Conservation (phyloP, 2,329 filamentous ascomycete genomes). For the Allantophomopsis cytisporea region DNA sequence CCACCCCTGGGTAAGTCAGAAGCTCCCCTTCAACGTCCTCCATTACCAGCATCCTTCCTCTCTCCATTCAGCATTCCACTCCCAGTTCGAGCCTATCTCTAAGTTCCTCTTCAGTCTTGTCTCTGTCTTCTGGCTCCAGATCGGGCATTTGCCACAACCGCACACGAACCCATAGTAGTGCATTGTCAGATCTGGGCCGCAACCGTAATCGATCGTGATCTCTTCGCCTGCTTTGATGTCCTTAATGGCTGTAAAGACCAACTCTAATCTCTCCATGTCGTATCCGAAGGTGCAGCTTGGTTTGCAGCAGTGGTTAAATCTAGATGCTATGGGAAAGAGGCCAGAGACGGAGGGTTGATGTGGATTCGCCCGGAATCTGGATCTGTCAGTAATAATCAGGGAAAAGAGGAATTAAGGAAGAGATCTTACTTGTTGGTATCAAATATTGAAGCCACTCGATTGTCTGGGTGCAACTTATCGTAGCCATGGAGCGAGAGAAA, state of each 20-base stretch:
- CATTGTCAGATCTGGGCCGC: slow-evolving; percentile 21
- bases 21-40: no score
- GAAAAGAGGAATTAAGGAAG: background rate
- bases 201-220: slow-evolving; percentile 32
- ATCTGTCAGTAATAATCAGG: no score
- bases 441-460: slow-evolving; percentile 1
- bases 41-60: background rate
- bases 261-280: slow-evolving; percentile 16
- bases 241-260: slow-evolving; percentile 24
- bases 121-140: background rate
- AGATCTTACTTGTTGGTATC: slow-evolving; percentile 2
- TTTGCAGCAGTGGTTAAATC: slow-evolving; percentile 41
- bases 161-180: slow-evolving; percentile 33
- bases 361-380: background rate
- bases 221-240: slow-evolving; percentile 27
- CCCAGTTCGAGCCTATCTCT: no score
- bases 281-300: slow-evolving; percentile 27
- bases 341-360: slow-evolving; percentile 5
- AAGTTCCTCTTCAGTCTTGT: background rate
- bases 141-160: slow-evolving; percentile 27
- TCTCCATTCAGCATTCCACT: background rate
- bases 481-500: slow-evolving; percentile 2
- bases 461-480: background rate
- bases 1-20: no score
- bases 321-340: slow-evolving; percentile 32